Evolutionary conservation across 2,329 filamentous ascomycete genomes (phyloP).

Genomic region (Pezizomycotina sp.): DNA sequence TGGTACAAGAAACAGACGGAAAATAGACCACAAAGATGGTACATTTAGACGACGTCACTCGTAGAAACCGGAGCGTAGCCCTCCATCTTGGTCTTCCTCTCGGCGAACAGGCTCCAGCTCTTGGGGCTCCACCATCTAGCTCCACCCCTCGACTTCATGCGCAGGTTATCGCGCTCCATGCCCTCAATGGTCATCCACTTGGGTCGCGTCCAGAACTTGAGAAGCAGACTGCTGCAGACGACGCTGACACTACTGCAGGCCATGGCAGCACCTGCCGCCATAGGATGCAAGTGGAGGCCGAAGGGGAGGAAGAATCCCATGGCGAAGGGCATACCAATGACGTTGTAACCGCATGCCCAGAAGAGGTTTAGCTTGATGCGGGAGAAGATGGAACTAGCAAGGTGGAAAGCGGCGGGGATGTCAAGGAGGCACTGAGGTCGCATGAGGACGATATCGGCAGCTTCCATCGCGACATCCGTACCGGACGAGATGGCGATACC

Average conservation of each 20-base stretch:
- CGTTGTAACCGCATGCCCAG: conserved; percentile 88
- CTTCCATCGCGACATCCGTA: conserved; percentile 95
- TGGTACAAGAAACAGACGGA: too few species aligned
- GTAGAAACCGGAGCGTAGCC: too few species aligned
- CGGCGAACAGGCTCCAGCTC: too few species aligned
- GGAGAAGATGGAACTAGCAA: conserved; percentile 69
- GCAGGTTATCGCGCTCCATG: conserved; percentile 41
- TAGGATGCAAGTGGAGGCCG: conserved; percentile 73
- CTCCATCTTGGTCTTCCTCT: too few species aligned
- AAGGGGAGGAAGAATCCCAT: conserved; percentile 93
- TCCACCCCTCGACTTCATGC: conserved; percentile 22
- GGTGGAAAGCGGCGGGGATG: conserved; percentile 70
- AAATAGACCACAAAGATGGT: too few species aligned
- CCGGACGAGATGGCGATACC: conserved; percentile 86
- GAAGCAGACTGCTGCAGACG: conserved; percentile 61
- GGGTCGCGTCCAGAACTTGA: conserved; percentile 76
- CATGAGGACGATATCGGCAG: conserved; percentile 92
- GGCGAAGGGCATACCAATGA: conserved; percentile 79
- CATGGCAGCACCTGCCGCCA: conserved; percentile 92
- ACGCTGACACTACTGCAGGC: conserved; percentile 79
- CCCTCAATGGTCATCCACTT: conserved; percentile 65
- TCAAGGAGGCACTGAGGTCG: conserved; percentile 77
- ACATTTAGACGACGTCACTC: too few species aligned
- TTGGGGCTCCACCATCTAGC: conserved; percentile 15
- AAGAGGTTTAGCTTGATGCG: conserved; percentile 86